Percentiles rank a stretch among this genome's conserved stretches.
These are phyloP conservation scores for Apiospora marii DNA, from an alignment of 2,329 filamentous ascomycete genomes.

Conservation along the genomic window DNA sequence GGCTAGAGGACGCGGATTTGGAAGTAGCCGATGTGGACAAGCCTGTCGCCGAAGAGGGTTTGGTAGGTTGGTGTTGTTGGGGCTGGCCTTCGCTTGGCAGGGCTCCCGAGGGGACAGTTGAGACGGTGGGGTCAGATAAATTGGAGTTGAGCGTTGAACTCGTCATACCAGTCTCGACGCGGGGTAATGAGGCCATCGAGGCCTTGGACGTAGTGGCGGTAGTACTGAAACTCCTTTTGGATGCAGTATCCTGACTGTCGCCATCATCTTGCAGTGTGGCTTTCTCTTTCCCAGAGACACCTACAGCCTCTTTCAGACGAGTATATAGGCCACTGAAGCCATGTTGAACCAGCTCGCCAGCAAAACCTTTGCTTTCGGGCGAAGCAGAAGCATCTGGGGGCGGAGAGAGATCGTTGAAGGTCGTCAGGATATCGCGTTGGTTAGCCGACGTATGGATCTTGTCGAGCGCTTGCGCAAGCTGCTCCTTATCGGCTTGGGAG, in stretches of 20 bases:
- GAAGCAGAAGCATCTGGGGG: conserved; percentile 66
- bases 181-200: conserved; percentile 50
- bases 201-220: conserved; percentile 51
- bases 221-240: conserved; percentile 52
- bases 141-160: conserved; percentile 45
- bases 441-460: conserved; percentile 91
- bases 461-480: conserved; percentile 79
- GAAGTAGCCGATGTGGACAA: conserved; percentile 45
- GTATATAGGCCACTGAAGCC: conserved; percentile 90
- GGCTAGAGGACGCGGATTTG: conserved; percentile 51
- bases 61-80: conserved; percentile 52
- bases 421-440: conserved; percentile 83
- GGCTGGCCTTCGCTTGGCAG: conserved; percentile 50
- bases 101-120: conserved; percentile 45
- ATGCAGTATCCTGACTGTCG: conserved; percentile 51
- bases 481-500: conserved; percentile 72
- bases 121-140: conserved; percentile 37
- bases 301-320: conserved; percentile 83
- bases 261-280: conserved; percentile 29
- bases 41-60: conserved; percentile 57
- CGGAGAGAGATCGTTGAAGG: conserved; percentile 90
- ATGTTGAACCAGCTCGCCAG: conserved; percentile 80
- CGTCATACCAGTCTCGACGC: conserved; percentile 49
- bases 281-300: conserved; percentile 62
- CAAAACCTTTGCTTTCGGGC: conserved; percentile 73